Evolutionary conservation across 768 basidiomycete genomes (phyloP).

Genomic region (Pleurotus citrinopileatus): DNA sequence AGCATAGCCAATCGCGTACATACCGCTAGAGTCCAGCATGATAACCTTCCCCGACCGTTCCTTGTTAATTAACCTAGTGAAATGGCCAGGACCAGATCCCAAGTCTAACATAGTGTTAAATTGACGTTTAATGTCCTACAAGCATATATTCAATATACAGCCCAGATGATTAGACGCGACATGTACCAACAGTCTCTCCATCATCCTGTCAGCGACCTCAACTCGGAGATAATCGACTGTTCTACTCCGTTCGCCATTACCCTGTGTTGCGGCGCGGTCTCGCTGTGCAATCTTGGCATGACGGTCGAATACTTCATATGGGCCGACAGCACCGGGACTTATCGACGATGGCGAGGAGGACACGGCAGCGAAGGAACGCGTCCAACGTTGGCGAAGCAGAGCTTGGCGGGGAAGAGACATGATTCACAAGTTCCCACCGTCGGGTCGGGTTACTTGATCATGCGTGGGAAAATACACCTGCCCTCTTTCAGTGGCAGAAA

Average conservation of each 20-base stretch:
- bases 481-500: no score
- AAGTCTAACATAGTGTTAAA: constrained; percentile 83
- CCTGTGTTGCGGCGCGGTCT: constrained; percentile 62
- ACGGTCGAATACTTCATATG: constrained; percentile 89
- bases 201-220: constrained; percentile 87
- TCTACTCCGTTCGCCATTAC: constrained; percentile 59
- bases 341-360: constrained; percentile 39
- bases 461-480: no score
- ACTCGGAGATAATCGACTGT: constrained; percentile 90
- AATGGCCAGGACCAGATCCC: constrained; percentile 89
- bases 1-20: constrained; percentile 1
- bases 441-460: no score
- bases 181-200: constrained; percentile 83
- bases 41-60: constrained; percentile 67
- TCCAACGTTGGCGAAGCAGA: not conserved
- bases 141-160: constrained; percentile 8
- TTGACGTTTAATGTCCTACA: constrained; percentile 86
- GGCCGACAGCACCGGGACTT: constrained; percentile 47
- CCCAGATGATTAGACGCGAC: constrained; percentile 8
- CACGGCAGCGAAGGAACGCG: constrained; percentile 47
- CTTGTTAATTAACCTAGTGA: constrained; percentile 75
- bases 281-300: constrained; percentile 72
- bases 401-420: not conserved
- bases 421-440: not conserved
- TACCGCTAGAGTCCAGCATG: constrained; percentile 89